Base-by-base conservation (phyloP, 176 grass and related monocot species). In the Zoysia pacifica region DNA sequence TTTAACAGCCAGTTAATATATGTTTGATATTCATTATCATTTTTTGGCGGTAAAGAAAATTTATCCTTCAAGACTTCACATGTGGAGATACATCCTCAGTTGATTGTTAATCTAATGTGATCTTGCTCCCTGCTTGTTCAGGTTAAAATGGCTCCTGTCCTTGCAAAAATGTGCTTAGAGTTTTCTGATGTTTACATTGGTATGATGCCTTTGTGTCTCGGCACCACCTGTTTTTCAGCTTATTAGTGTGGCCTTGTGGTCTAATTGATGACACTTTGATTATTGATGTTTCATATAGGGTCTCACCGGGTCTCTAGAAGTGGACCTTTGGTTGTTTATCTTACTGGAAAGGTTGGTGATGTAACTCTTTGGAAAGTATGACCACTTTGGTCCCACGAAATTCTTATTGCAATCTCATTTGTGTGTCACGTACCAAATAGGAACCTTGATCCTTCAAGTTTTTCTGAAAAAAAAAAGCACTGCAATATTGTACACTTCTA, bases 111-210 rank as follows among this genome's bases (percentile, higher is more conserved):
- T 79, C n/a, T 77, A 68, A 48, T 70, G 38, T 72, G 19, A 43
- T n/a, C 52, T 79, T 62, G 37, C 37, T 53, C 59, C 35, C 75
- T 89, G 11, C 75, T 63, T 64, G 15, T 93, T 76, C 88, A 99
- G 96, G 88, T 87, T 77, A 89, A 93, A 83, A 86, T 86, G 83
- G 88, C 90, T 19, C 70, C 91, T 0, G 82, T 87, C 50, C 74
- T 99, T 79, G 86, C 86, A 79, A 88, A 99, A 72, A 43, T 99
- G 51, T 87, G 84, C 79, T 82, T 93, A 64, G 90, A 93, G 77
- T 99, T 99, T 85, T 87, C 92, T 62, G 96, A 99, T 82, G 73
- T 99, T 83, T 89, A 89, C 76, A 95, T 93, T 87, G 96, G 96
- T 99, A 91, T 72, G 77, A 44, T 75, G 15, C 39, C 41, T 69